phyloP scores from a whole-genome alignment of 306 rosid species.

The Citrullus amarus region DNA sequence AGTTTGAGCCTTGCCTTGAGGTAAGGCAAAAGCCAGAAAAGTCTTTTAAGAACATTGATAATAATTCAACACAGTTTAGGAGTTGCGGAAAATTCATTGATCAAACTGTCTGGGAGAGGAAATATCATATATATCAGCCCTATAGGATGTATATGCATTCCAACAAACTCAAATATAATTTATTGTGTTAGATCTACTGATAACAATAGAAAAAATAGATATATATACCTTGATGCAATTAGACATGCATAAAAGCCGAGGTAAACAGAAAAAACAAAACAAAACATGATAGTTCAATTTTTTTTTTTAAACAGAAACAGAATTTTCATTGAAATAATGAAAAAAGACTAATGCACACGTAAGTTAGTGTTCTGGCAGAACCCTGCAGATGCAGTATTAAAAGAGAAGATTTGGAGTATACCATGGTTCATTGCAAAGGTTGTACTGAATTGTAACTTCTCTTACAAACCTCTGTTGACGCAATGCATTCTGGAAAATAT shows the following conservation, averaged over 20 bases:
- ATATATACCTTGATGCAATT: background rate
- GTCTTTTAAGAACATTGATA: background rate
- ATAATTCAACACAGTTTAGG: background rate
- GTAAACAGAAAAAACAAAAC: background rate
- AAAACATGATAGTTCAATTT: background rate
- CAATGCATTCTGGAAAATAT: conserved; percentile 60
- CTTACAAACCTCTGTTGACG: conserved; percentile 81
- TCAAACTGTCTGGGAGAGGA: background rate
- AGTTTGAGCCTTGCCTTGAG: background rate
- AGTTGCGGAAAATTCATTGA: background rate
- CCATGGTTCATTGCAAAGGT: conserved; percentile 99
- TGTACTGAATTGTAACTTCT: conserved; percentile 96
- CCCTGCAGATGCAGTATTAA: background rate
- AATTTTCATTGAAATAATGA: too few species aligned
- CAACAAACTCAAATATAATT: background rate
- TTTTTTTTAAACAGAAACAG: too few species aligned
- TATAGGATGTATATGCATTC: background rate
- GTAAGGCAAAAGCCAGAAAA: background rate
- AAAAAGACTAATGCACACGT: background rate
- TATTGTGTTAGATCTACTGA: background rate
- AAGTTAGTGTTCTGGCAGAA: background rate
- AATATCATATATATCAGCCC: background rate
- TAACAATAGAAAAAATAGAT: background rate
- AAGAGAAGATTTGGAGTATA: conserved; percentile 16
- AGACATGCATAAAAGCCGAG: background rate